Conservation (phyloP, 305 asterid species). For the Fraxinus sp. region DNA sequence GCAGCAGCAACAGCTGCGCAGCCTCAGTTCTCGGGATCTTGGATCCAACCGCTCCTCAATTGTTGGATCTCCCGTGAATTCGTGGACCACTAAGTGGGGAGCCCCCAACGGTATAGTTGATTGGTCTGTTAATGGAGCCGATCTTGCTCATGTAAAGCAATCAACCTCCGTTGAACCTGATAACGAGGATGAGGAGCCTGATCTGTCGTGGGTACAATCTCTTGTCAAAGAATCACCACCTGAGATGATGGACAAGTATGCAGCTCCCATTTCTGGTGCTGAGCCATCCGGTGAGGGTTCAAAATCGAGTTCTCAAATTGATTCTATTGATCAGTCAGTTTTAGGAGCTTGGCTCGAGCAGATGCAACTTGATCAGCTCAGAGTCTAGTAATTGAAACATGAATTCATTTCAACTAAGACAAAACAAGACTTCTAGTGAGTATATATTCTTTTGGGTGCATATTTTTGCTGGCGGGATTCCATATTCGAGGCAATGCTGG, state of each 20-base stretch:
- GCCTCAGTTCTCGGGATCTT: slow-evolving; percentile 62
- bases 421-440: slow-evolving; percentile 34
- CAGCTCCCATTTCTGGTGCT: slow-evolving; percentile 45
- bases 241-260: slow-evolving; percentile 58
- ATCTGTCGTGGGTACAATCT: slow-evolving; percentile 51
- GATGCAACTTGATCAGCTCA: slow-evolving; percentile 81
- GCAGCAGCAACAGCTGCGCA: slow-evolving; percentile 63
- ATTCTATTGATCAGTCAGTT: slow-evolving; percentile 63
- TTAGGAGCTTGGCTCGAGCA: slow-evolving; percentile 79
- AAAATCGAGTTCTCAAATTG: slow-evolving; percentile 50
- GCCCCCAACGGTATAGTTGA: slow-evolving; percentile 52
- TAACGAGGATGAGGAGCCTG: slow-evolving; percentile 37
- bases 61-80: slow-evolving; percentile 43
- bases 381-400: slow-evolving; percentile 38
- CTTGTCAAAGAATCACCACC: slow-evolving; percentile 68
- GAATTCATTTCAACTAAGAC: slow-evolving; percentile 38
- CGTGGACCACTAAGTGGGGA: slow-evolving; percentile 61
- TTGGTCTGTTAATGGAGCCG: slow-evolving; percentile 54
- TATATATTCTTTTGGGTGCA: slow-evolving; percentile 44
- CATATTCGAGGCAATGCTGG: slow-evolving; percentile 31
- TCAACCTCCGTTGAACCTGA: slow-evolving; percentile 19
- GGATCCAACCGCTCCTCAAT: slow-evolving; percentile 38
- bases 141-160: slow-evolving; percentile 17
- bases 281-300: slow-evolving; percentile 78
- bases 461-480: slow-evolving; percentile 34